Evolutionary conservation across 2,329 filamentous ascomycete species (phyloP).

Genomic region (Paracorniculantispora psalliotae): DNA sequence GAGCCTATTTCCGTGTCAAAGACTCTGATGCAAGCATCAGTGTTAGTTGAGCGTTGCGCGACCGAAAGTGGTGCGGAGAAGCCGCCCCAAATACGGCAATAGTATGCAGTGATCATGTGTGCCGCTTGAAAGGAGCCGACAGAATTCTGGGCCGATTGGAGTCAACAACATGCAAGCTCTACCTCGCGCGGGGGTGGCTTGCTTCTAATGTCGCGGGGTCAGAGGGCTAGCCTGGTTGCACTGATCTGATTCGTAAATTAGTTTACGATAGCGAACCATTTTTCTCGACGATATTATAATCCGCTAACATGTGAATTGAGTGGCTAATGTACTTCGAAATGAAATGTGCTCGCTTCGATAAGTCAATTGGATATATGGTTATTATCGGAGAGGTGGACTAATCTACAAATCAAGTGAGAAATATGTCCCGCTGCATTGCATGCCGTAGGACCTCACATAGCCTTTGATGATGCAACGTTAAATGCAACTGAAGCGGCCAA

Average conservation of each 20-base stretch:
- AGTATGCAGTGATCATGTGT: neutral
- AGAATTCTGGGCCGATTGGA: neutral
- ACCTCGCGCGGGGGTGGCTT: neutral
- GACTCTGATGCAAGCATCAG: neutral
- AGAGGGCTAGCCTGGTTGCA: no score
- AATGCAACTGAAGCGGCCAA: constrained; percentile 14
- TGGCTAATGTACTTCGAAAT: no score
- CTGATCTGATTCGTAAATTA: no score
- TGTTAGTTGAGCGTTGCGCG: neutral
- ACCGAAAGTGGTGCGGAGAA: neutral
- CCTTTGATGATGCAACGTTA: constrained; percentile 12
- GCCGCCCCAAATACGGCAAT: neutral
- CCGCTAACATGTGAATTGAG: no score
- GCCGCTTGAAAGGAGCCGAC: neutral
- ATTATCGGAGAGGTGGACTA: neutral
- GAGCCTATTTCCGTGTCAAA: no score
- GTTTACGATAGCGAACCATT: no score
- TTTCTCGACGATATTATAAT: no score
- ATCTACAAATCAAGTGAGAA: neutral
- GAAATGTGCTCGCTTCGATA: no score
- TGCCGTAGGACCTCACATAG: neutral
- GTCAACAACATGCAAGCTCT: neutral
- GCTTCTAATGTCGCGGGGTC: no score
- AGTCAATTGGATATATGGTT: no score
- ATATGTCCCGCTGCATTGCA: neutral